phyloP scores from a whole-genome alignment of 495 filamentous ascomycete genomes.

The Mytilinidion resinicola region DNA sequence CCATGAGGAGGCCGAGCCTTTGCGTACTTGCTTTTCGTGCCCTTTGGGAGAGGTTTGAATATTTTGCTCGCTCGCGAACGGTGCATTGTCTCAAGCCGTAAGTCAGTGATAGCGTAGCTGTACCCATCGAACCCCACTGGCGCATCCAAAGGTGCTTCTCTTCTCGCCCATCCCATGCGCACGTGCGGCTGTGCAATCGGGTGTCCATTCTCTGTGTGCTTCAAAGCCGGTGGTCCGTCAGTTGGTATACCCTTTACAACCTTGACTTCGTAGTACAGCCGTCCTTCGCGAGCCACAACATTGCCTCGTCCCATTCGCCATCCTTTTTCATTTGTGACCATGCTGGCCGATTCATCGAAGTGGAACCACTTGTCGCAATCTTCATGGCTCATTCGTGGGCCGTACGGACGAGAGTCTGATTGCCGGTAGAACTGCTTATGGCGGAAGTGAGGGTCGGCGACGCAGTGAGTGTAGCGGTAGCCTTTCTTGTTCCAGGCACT shows the following conservation, averaged over 20 bases:
- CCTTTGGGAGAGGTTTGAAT: slow-evolving; percentile 45
- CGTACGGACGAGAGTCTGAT: slow-evolving; percentile 75
- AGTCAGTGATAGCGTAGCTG: slow-evolving; percentile 88
- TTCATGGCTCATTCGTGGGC: slow-evolving; percentile 80
- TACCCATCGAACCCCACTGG: slow-evolving; percentile 96
- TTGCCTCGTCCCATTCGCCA: slow-evolving; percentile 83
- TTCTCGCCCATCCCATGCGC: slow-evolving; percentile 79
- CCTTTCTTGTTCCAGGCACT: slow-evolving; percentile 87
- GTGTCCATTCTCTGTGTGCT: slow-evolving; percentile 18
- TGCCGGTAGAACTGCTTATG: slow-evolving; percentile 85
- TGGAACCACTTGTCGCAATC: slow-evolving; percentile 76
- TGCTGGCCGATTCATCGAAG: slow-evolving; percentile 53
- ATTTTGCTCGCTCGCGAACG: slow-evolving; percentile 88
- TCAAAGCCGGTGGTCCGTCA: slow-evolving; percentile 27
- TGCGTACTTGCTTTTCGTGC: slow-evolving; percentile 30
- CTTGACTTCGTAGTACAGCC: slow-evolving; percentile 91
- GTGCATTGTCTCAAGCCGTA: slow-evolving; percentile 83
- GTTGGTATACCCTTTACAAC: slow-evolving; percentile 64
- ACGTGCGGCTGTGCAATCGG: slow-evolving; percentile 52
- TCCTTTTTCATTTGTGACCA: slow-evolving; percentile 71
- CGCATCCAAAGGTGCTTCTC: slow-evolving; percentile 85
- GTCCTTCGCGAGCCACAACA: slow-evolving; percentile 82
- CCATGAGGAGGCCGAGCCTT: slow-evolving; percentile 42
- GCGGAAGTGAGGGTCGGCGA: slow-evolving; percentile 78
- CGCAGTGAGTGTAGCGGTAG: slow-evolving; percentile 84